These are phyloP conservation scores for Boletus fagicola DNA, from an alignment of 768 basidiomycete species.

Conservation along the genomic window DNA sequence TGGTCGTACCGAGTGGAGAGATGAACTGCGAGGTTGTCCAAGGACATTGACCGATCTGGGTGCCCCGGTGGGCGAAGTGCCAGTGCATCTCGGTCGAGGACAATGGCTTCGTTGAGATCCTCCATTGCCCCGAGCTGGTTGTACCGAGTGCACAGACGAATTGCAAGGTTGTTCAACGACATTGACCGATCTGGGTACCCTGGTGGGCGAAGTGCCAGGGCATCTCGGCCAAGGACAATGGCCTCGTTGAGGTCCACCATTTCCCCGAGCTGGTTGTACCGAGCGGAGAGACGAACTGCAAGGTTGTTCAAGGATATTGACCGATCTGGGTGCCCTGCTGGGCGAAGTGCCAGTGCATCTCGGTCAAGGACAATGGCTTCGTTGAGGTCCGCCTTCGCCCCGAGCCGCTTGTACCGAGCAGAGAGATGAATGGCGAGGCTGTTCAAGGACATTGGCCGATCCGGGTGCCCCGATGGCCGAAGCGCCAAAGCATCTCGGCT, in stretches of 20 bases:
- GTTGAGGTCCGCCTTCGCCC: too few species aligned
- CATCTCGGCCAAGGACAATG: not conserved
- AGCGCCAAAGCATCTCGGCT: too few species aligned
- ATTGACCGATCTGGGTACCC: not conserved
- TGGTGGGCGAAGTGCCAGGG: not conserved
- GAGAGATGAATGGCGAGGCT: not conserved
- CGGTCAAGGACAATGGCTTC: too few species aligned
- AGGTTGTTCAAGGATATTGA: not conserved
- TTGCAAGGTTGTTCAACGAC: not conserved
- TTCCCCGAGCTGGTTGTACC: not conserved
- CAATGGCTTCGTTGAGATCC: not conserved
- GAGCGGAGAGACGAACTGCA: not conserved
- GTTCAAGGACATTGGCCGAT: not conserved
- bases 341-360: too few species aligned
- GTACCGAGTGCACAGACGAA: not conserved
- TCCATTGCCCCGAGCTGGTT: not conserved
- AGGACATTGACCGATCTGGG: not conserved
- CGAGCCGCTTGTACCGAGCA: too few species aligned
- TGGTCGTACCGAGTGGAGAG: not conserved
- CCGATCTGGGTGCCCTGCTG: not conserved
- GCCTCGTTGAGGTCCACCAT: not conserved
- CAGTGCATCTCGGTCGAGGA: not conserved
- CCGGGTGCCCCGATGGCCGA: too few species aligned
- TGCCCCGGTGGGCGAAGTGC: not conserved
- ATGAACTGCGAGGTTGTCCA: not conserved